Conservation (phyloP, 495 filamentous ascomycete species). For the Aspergillus indologenus region DNA sequence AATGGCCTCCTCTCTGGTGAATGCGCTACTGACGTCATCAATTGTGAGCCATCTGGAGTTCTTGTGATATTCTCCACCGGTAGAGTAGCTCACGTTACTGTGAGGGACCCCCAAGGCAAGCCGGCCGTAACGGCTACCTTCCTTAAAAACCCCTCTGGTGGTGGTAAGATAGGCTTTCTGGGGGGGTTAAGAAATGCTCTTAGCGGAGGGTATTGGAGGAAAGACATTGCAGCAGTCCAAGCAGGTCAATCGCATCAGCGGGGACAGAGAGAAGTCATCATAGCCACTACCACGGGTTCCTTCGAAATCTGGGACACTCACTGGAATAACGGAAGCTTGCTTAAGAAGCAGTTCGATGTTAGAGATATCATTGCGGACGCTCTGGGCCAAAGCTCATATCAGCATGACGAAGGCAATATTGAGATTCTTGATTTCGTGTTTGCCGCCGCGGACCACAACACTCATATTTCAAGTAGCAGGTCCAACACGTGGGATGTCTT, state of each 20-base stretch:
- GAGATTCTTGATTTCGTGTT: conserved; percentile 40
- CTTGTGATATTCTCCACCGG: conserved; percentile 79
- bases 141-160: conserved; percentile 56
- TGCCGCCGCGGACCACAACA: conserved; percentile 19
- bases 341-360: conserved; percentile 51
- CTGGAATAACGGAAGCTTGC: conserved; percentile 66
- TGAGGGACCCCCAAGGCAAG: conserved; percentile 82
- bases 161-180: conserved; percentile 59
- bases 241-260: conserved; percentile 64
- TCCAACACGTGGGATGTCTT: conserved; percentile 33
- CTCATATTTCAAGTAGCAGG: conserved; percentile 13
- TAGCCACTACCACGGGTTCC: conserved; percentile 68
- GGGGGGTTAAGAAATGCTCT: conserved; percentile 72
- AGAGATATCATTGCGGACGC: conserved; percentile 35
- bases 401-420: conserved; percentile 32
- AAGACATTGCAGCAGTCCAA: conserved; percentile 73
- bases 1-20: conserved; percentile 75
- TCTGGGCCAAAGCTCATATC: conserved; percentile 21
- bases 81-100: conserved; percentile 75
- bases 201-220: conserved; percentile 59
- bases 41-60: conserved; percentile 83
- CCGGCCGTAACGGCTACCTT: conserved; percentile 72
- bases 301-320: conserved; percentile 85
- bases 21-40: conserved; percentile 67
- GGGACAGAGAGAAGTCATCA: conserved; percentile 80